A percentile compares a stretch with the other conserved stretches of the same genome.
Conservation (phyloP, 192 early-diverging fungal species). For the Coemansia sp. region DNA sequence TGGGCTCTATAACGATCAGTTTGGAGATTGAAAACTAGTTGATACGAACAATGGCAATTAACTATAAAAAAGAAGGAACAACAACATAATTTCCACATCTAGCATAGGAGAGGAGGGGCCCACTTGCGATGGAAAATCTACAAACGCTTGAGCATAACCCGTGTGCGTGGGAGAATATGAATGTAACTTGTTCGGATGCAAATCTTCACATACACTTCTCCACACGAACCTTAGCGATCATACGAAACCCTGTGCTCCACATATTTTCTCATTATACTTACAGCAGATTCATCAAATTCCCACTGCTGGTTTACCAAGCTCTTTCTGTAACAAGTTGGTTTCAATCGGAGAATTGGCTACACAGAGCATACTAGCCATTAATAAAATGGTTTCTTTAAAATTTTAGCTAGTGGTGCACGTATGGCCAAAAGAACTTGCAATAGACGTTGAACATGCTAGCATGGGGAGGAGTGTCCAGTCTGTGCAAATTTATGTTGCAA, state of each 20-base stretch:
- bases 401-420: too few species aligned
- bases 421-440: too few species aligned
- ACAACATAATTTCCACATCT: too few species aligned
- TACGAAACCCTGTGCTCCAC: background rate
- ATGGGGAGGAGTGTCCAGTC: too few species aligned
- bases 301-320: background rate
- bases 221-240: background rate
- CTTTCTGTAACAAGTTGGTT: too few species aligned
- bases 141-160: background rate
- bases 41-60: background rate
- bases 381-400: too few species aligned
- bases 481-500: too few species aligned
- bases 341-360: too few species aligned
- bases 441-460: too few species aligned
- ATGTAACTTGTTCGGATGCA: background rate
- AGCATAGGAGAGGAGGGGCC: too few species aligned
- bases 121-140: too few species aligned
- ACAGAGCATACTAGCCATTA: too few species aligned
- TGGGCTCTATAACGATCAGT: background rate
- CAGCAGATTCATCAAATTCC: background rate
- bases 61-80: background rate
- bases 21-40: background rate
- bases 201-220: background rate
- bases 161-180: conserved; percentile 3
- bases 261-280: background rate